A percentile compares a stretch with the other conserved stretches of the same genome.
phyloP scores from a whole-genome alignment of 2,329 filamentous ascomycete species.

The Parafenestella ontariensis region DNA sequence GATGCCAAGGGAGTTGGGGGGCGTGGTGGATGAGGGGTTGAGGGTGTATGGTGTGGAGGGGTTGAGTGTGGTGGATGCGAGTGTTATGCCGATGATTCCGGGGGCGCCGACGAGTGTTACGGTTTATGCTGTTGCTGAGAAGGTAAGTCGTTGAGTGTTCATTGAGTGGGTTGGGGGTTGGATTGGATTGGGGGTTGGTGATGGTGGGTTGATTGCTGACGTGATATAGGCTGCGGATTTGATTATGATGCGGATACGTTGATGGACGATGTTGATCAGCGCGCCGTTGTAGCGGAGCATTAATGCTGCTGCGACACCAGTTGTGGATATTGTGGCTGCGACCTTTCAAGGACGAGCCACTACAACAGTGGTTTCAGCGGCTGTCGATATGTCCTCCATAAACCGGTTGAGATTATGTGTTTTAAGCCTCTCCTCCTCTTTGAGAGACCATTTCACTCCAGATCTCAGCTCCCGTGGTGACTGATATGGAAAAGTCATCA shows the following conservation, averaged over 20 bases:
- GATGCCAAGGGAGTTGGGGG: constrained; percentile 37
- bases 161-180: no score
- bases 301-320: no score
- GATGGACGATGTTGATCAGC: no score
- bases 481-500: constrained; percentile 11
- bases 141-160: constrained; percentile 5
- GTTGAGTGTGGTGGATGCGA: constrained; percentile 6
- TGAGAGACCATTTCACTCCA: constrained; percentile 7
- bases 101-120: constrained; percentile 13
- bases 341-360: no score
- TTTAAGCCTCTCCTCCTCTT: constrained; percentile 4
- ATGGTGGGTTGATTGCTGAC: background rate
- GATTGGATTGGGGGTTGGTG: background rate
- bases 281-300: no score
- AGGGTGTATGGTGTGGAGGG: constrained; percentile 31
- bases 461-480: constrained; percentile 1
- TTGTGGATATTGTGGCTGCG: no score
- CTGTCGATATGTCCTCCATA: constrained; percentile 14
- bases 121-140: constrained; percentile 29
- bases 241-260: constrained; percentile 1
- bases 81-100: constrained; percentile 12
- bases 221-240: constrained; percentile 14
- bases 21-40: constrained; percentile 34
- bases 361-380: no score
- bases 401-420: constrained; percentile 6